Evolutionary conservation across 1,284 basidiomycete species (phyloP), one percentile per base, ranked within the genome.

Genomic region (Marasmius sp.): DNA sequence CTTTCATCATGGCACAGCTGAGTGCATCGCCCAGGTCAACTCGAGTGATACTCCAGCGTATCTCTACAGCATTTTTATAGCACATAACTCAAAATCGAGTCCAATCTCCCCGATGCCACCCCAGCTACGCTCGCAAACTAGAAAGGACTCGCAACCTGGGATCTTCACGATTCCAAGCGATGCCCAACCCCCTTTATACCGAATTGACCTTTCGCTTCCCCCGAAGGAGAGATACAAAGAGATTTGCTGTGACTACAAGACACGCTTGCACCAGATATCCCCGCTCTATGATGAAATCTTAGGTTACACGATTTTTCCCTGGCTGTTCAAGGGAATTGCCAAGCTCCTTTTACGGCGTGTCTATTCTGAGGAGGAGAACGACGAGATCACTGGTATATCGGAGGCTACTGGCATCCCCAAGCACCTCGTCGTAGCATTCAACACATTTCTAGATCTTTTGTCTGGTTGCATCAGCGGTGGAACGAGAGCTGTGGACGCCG

Each of bases 401-500:
- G 58, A 66, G 38, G 67, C 50, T 27, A 70, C 71, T 14, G 69
- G 68, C 4, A 65, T 74, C 14, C 67, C 63, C 53, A 60, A 53
- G 43, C 58, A 45, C 43, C 50, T 60, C 48, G 72, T 74, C 6
- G 70, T 77, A 6, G 76, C 75, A n/a, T 74, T 71, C 59, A 77
- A 77, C 65, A 77, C 76, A 1, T 75, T 77, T 54, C 61, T 77
- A 55, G 75, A 77, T 60, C 48, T 75, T 2, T 72, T 77, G 58
- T 72, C 71, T 33, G 75, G 74, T 1, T 77, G 76, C 64, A 68
- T 71, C 22, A 77, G 75, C 60, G 75, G 75, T 3, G 75, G 74
- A 14, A 70, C 68, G 10, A 66, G 63, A 45, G 70, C 70, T 8
- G 60, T 51, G 9, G 70, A 68, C 43, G 27, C 27, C 27, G 63